phyloP scores from a whole-genome alignment of 2,329 filamentous ascomycete species.

The Lecanicillium sp. region DNA sequence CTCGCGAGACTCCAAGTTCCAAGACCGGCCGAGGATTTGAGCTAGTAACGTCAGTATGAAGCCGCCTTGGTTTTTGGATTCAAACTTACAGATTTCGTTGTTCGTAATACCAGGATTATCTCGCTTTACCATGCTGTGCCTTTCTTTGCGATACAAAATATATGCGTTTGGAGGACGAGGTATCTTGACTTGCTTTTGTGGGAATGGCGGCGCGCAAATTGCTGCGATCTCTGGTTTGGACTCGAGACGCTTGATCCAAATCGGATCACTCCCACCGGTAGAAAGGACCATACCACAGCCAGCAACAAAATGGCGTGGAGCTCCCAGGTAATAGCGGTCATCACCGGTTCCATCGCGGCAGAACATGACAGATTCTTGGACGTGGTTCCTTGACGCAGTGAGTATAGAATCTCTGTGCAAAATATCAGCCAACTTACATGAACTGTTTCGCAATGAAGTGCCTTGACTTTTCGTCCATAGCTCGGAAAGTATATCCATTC shows the following conservation, averaged over 20 bases:
- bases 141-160: conserved; percentile 33
- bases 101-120: conserved; percentile 27
- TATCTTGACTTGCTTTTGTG: conserved; percentile 16
- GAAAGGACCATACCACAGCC: conserved; percentile 14
- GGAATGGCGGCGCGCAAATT: conserved; percentile 7
- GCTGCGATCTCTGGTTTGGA: conserved; percentile 8
- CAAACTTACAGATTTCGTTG: conserved; percentile 32
- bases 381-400: conserved; percentile 11
- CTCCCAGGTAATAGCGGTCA: conserved; percentile 18
- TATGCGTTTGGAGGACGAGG: conserved; percentile 33
- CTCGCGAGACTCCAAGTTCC: conserved; percentile 24
- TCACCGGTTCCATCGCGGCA: conserved; percentile 17
- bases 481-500: conserved; percentile 11
- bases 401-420: conserved; percentile 1
- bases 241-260: conserved; percentile 15
- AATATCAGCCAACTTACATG: conserved; percentile 13
- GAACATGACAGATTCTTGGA: conserved; percentile 17
- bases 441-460: conserved; percentile 15
- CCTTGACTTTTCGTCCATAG: conserved; percentile 13
- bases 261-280: conserved; percentile 11
- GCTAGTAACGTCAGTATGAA: conserved; percentile 20
- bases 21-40: conserved; percentile 26
- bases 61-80: background rate
- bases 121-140: conserved; percentile 25
- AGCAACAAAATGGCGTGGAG: conserved; percentile 16